Conservation (phyloP, 1,284 basidiomycete genomes). For the Puccinia horiana region DNA sequence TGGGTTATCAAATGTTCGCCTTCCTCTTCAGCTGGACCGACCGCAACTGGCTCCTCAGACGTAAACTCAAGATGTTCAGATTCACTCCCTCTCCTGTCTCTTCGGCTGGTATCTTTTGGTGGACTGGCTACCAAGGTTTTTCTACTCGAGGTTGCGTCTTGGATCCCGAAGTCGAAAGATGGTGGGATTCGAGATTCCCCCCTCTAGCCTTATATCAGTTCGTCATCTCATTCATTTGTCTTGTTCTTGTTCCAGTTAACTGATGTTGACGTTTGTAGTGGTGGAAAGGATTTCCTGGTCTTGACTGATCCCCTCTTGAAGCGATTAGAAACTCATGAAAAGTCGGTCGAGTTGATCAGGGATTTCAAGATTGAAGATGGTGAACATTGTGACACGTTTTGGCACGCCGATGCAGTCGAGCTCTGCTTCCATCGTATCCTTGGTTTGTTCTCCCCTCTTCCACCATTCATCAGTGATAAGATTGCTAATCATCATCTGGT, state of each 20-base stretch:
- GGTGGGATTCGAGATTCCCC: conserved; percentile 66
- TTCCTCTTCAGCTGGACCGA: conserved; percentile 69
- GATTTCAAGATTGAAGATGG: conserved; percentile 62
- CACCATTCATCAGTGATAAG: neutral
- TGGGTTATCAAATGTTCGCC: conserved; percentile 66
- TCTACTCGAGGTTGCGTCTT: conserved; percentile 65
- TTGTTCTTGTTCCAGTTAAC: neutral
- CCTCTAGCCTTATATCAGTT: conserved; percentile 65
- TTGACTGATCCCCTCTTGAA: conserved; percentile 63
- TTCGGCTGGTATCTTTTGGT: conserved; percentile 59
- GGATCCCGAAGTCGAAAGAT: conserved; percentile 63
- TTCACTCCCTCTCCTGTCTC: conserved; percentile 68
- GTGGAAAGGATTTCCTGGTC: conserved; percentile 63
- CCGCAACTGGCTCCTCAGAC: conserved; percentile 64
- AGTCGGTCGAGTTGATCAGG: conserved; percentile 63
- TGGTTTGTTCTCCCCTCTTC: neutral
- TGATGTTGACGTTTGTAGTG: conserved; percentile 48
- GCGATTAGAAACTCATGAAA: conserved; percentile 62
- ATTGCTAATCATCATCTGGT: conserved; percentile 51
- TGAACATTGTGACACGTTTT: conserved; percentile 60
- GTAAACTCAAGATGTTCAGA: conserved; percentile 68
- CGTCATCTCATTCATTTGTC: conserved; percentile 14
- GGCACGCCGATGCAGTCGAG: conserved; percentile 50
- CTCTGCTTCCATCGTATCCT: conserved; percentile 34
- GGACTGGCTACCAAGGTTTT: conserved; percentile 67